phyloP scores from a whole-genome alignment of 2,329 filamentous ascomycete species.

The Tolypocladium ophioglossoides region DNA sequence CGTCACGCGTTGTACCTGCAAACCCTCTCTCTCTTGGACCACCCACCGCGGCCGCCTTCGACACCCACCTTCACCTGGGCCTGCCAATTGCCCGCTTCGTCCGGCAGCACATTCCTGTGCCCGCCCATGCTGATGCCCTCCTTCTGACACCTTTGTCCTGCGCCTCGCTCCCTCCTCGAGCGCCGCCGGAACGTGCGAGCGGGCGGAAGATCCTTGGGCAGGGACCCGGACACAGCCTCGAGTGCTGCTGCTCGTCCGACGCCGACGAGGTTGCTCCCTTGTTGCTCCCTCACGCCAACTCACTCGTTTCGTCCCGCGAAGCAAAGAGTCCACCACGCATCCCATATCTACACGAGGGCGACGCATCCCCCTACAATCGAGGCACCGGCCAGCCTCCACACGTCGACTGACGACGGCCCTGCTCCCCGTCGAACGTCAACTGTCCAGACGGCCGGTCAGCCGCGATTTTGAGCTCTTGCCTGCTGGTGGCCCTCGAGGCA shows the following conservation, averaged over 20 bases:
- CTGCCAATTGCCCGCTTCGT: neutral
- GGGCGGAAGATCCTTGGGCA: conserved; percentile 1
- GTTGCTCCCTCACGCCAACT: neutral
- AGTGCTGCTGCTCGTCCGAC: neutral
- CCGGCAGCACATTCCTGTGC: neutral
- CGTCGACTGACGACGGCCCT: conserved; percentile 20
- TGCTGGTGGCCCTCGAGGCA: conserved; percentile 9
- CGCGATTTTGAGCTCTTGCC: conserved; percentile 12
- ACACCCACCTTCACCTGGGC: neutral
- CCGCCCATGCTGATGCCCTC: neutral
- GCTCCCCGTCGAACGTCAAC: conserved; percentile 19
- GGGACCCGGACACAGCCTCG: conserved; percentile 1
- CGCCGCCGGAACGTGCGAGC: neutral
- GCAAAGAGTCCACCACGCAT: neutral
- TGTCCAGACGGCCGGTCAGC: conserved; percentile 9
- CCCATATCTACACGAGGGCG: neutral
- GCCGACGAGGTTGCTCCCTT: neutral
- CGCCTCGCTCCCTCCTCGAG: neutral
- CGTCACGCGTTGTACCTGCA: neutral
- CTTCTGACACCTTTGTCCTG: neutral
- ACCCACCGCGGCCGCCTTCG: neutral
- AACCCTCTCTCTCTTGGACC: neutral
- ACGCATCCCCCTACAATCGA: neutral
- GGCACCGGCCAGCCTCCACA: neutral
- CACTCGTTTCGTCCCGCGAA: neutral